phyloP scores from a whole-genome alignment of 352 stramenopile genomes.

The Pythium pyrilobum region DNA sequence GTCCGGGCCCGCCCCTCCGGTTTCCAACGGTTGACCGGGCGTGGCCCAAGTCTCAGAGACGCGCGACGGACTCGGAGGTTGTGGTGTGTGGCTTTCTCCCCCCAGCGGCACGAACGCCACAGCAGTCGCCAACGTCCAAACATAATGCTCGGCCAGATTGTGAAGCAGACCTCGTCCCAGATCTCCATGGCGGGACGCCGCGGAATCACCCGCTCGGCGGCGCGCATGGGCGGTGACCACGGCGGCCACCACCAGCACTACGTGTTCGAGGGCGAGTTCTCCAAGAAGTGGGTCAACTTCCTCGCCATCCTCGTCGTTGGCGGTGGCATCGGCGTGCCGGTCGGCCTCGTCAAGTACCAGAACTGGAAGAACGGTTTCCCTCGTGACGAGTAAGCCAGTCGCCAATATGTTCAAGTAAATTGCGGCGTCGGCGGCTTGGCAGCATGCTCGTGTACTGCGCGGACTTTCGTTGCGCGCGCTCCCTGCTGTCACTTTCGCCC shows the following conservation, averaged over 20 bases:
- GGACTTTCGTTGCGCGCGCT: too few relatives aligned
- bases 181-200: conserved; percentile 51
- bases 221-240: conserved; percentile 67
- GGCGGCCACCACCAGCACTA: conserved; percentile 77
- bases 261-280: conserved; percentile 81
- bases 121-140: conserved; percentile 9
- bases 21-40: background rate
- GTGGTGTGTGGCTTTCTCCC: conserved; percentile 11
- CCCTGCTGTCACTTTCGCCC: too few relatives aligned
- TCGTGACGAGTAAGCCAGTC: conserved; percentile 53
- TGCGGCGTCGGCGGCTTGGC: too few relatives aligned
- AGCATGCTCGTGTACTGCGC: background rate
- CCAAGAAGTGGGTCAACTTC: conserved; percentile 61
- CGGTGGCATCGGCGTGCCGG: conserved; percentile 55
- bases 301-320: conserved; percentile 56
- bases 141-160: conserved; percentile 56
- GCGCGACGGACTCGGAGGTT: conserved; percentile 3
- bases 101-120: background rate
- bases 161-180: conserved; percentile 65
- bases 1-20: conserved; percentile 3
- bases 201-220: conserved; percentile 70
- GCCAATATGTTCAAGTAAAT: background rate
- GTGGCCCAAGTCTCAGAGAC: conserved; percentile 15
- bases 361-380: conserved; percentile 90
- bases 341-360: conserved; percentile 73